Evolutionary conservation across 306 rosid species (phyloP), one percentile per base, ranked within the genome.

Genomic region (Rubus parviflorus): DNA sequence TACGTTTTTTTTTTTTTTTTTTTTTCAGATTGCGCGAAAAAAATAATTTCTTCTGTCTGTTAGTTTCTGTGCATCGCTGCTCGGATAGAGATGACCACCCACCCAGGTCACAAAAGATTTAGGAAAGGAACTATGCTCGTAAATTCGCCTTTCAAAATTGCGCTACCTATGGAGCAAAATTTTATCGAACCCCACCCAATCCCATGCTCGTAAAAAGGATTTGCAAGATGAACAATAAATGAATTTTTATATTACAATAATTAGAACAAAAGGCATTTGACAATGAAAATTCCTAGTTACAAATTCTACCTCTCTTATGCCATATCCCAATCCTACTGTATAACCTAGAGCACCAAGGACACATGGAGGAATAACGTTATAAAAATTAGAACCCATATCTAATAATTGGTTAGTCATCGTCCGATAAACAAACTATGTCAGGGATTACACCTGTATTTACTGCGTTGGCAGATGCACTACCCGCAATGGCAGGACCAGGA

Each of bases 351-450:
- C 8, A 40, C 72, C 71, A 19, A 22, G 13, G 22, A 60, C 23
- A 53, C 70, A 41, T 74, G 62, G 40, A 15, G 22, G 13, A 41
- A 22, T 41, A 7, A 43, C 41, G 53, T 64, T 9, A 35, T 4
- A 43, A 0, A 45, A 43, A 45, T 5, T 19, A 35, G 43, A 57
- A 74, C 42, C 40, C 57, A 42, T 2, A 60, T 43, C 19, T 43
- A 73, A 9, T 73, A 53, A 63, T 53, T 46, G 78, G 88, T 88
- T 84, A 90, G 70, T 92, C 97, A 69, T 89, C 97, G 58, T 94
- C 97, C 0, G 98, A 94, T 83, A 94, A 85, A 82, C 84, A 94
- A 45, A 92, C 98, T 48, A 90, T 40, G 37, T 88, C 87, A n/a
- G 70, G 7, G 8, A 61, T 58, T 75, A 73, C 79, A 25, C 81